Conservation (phyloP, 768 basidiomycete genomes). For the Russula virescens region DNA sequence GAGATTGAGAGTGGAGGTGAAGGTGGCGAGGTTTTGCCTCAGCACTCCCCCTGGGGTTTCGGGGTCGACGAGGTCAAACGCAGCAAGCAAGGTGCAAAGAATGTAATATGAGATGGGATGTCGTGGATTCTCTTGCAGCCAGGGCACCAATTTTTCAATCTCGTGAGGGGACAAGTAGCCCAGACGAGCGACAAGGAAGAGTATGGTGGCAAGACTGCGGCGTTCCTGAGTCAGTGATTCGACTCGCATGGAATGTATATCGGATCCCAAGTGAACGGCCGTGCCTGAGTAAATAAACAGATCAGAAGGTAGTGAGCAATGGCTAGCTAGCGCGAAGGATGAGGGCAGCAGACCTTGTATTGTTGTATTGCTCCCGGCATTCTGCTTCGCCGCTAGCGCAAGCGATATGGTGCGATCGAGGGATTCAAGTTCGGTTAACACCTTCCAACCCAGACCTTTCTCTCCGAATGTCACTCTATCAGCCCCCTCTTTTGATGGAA, state of each 20-base stretch:
- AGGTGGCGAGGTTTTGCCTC: slow-evolving; percentile 45
- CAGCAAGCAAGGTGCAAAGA: slow-evolving; percentile 55
- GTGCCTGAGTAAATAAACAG: slow-evolving; percentile 30
- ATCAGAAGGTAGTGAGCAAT: neutral
- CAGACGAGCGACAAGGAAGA: slow-evolving; percentile 57
- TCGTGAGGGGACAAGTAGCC: slow-evolving; percentile 58
- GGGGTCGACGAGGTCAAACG: slow-evolving; percentile 63
- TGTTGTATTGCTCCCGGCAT: slow-evolving; percentile 57
- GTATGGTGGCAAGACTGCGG: slow-evolving; percentile 55
- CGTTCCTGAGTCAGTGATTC: slow-evolving; percentile 74
- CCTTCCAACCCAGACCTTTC: slow-evolving; percentile 44
- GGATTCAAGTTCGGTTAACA: slow-evolving; percentile 60
- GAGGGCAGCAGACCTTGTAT: slow-evolving; percentile 43
- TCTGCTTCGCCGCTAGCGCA: slow-evolving; percentile 53
- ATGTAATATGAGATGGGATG: slow-evolving; percentile 67
- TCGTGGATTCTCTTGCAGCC: slow-evolving; percentile 60
- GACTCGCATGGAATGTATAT: slow-evolving; percentile 60
- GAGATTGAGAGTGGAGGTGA: slow-evolving; percentile 42
- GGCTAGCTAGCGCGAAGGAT: neutral
- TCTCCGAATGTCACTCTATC: slow-evolving; percentile 30
- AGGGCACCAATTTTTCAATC: slow-evolving; percentile 59
- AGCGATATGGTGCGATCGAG: slow-evolving; percentile 48
- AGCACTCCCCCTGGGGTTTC: slow-evolving; percentile 38
- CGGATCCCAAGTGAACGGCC: slow-evolving; percentile 51
- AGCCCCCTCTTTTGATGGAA: slow-evolving; percentile 35